These are phyloP conservation scores for Fusarium sp. DNA, from an alignment of 2,329 filamentous ascomycete genomes.

Conservation along the genomic window DNA sequence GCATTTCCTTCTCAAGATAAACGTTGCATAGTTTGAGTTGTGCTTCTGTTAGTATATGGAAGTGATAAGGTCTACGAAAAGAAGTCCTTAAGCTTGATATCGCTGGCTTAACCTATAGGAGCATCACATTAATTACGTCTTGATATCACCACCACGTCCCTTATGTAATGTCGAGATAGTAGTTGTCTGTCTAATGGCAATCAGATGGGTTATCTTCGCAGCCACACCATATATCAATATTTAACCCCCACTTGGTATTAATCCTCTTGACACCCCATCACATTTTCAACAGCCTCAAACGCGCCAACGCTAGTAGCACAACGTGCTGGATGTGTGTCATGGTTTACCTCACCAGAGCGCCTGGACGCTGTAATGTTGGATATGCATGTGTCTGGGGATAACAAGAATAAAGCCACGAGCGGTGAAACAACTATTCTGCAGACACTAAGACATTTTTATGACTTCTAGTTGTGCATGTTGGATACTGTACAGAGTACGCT, in stretches of 20 bases:
- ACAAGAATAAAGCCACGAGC: conserved; percentile 9
- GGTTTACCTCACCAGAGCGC: not conserved
- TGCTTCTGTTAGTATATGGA: not conserved
- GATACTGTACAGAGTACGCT: not conserved
- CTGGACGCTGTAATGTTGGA: conserved; percentile 6
- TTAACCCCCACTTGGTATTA: conserved; percentile 21
- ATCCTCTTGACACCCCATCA: conserved; percentile 6
- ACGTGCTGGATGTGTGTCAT: conserved; percentile 1
- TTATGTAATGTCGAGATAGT: conserved; percentile 8
- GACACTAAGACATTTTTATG: conserved; percentile 4
- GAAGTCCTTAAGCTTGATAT: not conserved
- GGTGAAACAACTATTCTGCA: conserved; percentile 31
- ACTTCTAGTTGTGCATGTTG: not conserved
- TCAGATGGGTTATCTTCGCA: not conserved
- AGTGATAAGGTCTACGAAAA: not conserved
- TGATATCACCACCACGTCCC: not conserved
- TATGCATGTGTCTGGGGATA: conserved; percentile 11
- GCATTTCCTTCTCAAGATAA: not conserved
- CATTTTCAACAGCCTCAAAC: conserved; percentile 36
- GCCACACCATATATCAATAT: conserved; percentile 7
- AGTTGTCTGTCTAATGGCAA: not conserved
- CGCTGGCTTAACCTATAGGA: not conserved
- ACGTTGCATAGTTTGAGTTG: too few species aligned
- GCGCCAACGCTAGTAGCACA: conserved; percentile 25
- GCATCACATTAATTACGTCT: not conserved